phyloP scores from a whole-genome alignment of 2,329 filamentous ascomycete species.

The Penicillium occitanis region DNA sequence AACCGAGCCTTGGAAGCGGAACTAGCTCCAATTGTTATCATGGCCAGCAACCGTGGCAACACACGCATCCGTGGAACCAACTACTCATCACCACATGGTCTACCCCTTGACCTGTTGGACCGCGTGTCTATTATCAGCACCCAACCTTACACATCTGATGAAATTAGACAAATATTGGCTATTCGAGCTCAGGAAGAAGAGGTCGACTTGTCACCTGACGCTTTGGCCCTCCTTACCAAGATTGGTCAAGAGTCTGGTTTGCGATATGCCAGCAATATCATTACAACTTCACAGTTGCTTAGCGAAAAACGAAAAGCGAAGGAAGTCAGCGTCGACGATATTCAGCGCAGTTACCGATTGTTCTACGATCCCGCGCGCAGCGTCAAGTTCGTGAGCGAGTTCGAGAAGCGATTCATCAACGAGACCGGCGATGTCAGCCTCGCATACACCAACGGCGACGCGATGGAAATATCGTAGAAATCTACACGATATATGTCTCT shows the following conservation, averaged over 20 bases:
- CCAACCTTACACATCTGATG: conserved; percentile 74
- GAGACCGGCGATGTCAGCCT: conserved; percentile 80
- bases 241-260: conserved; percentile 90
- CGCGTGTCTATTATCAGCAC: conserved; percentile 96
- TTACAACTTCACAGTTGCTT: conserved; percentile 88
- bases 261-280: conserved; percentile 95
- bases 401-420: conserved; percentile 89
- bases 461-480: conserved; percentile 61
- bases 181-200: conserved; percentile 96
- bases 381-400: conserved; percentile 85
- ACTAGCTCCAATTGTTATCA: conserved; percentile 94
- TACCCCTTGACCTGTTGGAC: conserved; percentile 94
- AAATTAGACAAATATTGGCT: conserved; percentile 87
- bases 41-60: conserved; percentile 95
- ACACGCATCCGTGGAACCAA: conserved; percentile 90
- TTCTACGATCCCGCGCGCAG: conserved; percentile 90
- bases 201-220: conserved; percentile 85
- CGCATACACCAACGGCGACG: conserved; percentile 57
- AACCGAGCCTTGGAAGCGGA: conserved; percentile 95
- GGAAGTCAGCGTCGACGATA: conserved; percentile 81
- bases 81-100: conserved; percentile 87
- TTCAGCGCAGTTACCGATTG: conserved; percentile 87
- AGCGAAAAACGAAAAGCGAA: conserved; percentile 81
- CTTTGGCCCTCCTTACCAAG: conserved; percentile 89
- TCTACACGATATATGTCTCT: not conserved